These are phyloP conservation scores for Harringtonia aguacate DNA, from an alignment of 2,329 filamentous ascomycete species.

Conservation along the genomic window DNA sequence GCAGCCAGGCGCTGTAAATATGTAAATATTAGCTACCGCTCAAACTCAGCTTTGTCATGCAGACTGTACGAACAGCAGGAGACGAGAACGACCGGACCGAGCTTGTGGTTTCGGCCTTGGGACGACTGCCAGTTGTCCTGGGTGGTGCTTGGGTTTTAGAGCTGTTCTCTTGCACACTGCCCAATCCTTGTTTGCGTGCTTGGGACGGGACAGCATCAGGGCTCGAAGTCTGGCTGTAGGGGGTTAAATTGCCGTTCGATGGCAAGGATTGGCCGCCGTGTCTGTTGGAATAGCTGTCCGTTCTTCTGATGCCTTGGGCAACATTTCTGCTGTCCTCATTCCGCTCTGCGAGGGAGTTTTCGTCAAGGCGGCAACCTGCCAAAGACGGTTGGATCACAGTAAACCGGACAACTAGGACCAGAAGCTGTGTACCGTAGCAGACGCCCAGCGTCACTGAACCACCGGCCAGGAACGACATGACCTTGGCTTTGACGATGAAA, in stretches of 20 bases:
- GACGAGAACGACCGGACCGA: constrained; percentile 39
- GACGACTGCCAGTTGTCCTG: constrained; percentile 31
- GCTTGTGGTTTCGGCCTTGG: constrained; percentile 32
- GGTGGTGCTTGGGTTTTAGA: constrained; percentile 29
- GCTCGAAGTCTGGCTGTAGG: constrained; percentile 35
- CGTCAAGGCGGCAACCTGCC: not conserved
- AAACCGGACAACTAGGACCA: constrained; percentile 36
- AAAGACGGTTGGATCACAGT: not conserved
- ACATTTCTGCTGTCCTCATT: not conserved
- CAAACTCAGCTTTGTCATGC: constrained; percentile 42
- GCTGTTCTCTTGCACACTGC: constrained; percentile 8
- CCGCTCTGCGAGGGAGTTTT: not conserved
- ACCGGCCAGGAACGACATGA: constrained; percentile 29
- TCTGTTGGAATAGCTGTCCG: constrained; percentile 16
- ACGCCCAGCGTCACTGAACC: constrained; percentile 33
- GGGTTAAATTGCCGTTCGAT: constrained; percentile 38
- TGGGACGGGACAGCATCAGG: constrained; percentile 26
- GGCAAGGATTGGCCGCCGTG: constrained; percentile 18
- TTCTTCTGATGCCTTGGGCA: not conserved
- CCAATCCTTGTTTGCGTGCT: not conserved
- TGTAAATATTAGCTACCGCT: constrained; percentile 14
- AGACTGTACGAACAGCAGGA: constrained; percentile 40
- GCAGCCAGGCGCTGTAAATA: too few species aligned
- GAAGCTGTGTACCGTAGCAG: constrained; percentile 34
- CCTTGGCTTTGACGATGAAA: constrained; percentile 21